Conservation (phyloP, 2,329 filamentous ascomycete genomes). For the Aureobasidium melanogenum region DNA sequence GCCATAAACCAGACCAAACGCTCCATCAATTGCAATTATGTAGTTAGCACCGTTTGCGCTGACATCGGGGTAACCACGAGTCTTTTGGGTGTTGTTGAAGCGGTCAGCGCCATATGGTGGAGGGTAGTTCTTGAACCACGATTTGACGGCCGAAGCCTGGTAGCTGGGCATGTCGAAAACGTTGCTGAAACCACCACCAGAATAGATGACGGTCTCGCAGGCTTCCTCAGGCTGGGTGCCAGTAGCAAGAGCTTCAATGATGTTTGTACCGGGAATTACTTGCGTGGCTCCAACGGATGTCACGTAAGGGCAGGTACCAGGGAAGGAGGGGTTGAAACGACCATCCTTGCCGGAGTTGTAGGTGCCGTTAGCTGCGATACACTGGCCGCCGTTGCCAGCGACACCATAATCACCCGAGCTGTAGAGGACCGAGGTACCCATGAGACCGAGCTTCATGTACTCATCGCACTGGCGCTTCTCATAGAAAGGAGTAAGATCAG, state of each 20-base stretch:
- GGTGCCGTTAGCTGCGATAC: constrained; percentile 32
- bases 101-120: constrained; percentile 35
- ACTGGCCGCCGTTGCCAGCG: constrained; percentile 25
- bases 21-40: constrained; percentile 34
- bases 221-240: constrained; percentile 33
- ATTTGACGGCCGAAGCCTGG: constrained; percentile 33
- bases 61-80: constrained; percentile 41
- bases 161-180: constrained; percentile 41
- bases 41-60: constrained; percentile 18
- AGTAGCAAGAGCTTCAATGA: constrained; percentile 22
- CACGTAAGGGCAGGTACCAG: constrained; percentile 40
- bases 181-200: constrained; percentile 43
- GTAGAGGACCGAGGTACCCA: constrained; percentile 43
- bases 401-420: constrained; percentile 41
- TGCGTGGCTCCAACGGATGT: constrained; percentile 46
- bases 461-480: constrained; percentile 45
- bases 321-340: constrained; percentile 41
- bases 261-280: constrained; percentile 31
- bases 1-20: constrained; percentile 37
- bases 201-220: constrained; percentile 38
- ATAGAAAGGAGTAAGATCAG: constrained; percentile 40
- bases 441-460: constrained; percentile 49
- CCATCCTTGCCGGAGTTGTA: constrained; percentile 21
- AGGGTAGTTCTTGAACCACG: constrained; percentile 33
- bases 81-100: constrained; percentile 39